phyloP scores from a whole-genome alignment of 2,329 filamentous ascomycete species.

The Coniochaeta ligniaria region DNA sequence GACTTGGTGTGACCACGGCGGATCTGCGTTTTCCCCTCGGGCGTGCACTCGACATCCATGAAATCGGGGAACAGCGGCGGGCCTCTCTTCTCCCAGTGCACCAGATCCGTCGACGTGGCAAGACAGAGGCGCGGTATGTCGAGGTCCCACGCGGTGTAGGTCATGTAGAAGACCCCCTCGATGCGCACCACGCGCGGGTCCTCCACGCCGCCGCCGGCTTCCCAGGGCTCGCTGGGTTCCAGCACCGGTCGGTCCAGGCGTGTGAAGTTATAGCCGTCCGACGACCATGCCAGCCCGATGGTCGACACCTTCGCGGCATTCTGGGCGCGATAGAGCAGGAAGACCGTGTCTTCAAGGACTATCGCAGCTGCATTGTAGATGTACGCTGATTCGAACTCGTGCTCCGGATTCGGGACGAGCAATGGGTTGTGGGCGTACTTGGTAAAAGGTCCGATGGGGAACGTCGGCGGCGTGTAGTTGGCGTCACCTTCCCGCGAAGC shows the following conservation, averaged over 20 bases:
- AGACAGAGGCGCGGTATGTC: constrained; percentile 22
- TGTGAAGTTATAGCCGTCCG: constrained; percentile 25
- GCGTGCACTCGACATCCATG: constrained; percentile 7
- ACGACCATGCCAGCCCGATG: constrained; percentile 27
- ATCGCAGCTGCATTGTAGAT: constrained; percentile 21
- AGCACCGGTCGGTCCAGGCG: constrained; percentile 22
- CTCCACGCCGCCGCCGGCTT: constrained; percentile 23
- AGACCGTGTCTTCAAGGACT: constrained; percentile 20
- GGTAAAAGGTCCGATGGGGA: constrained; percentile 11
- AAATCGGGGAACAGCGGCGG: constrained; percentile 18
- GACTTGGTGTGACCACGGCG: neutral
- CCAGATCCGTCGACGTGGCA: constrained; percentile 25
- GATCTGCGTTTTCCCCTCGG: constrained; percentile 2
- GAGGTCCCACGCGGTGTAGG: constrained; percentile 26
- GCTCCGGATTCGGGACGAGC: constrained; percentile 11
- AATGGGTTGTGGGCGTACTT: constrained; percentile 14
- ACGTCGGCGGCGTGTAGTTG: constrained; percentile 11
- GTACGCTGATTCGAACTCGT: constrained; percentile 19
- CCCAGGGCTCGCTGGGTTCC: constrained; percentile 22
- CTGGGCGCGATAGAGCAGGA: constrained; percentile 27
- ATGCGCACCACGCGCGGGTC: constrained; percentile 26
- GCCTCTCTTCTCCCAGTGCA: constrained; percentile 23
- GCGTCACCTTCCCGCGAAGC: constrained; percentile 6
- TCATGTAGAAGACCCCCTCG: constrained; percentile 28
- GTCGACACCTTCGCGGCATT: constrained; percentile 21